phyloP scores from a whole-genome alignment of 75 land plant species.

The Picea glauca region DNA sequence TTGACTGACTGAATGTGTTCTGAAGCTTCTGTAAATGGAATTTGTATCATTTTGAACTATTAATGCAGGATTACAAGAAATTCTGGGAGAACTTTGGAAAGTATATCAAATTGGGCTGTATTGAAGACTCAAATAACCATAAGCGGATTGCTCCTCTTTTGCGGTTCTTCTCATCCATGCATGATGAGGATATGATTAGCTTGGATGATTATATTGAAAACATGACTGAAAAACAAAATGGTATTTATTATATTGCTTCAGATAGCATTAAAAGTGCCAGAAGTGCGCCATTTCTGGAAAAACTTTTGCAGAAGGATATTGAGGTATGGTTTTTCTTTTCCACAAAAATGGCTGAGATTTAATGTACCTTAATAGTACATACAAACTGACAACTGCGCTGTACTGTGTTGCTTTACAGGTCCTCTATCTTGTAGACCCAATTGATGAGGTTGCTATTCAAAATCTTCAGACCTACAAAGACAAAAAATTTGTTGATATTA shows the following conservation, averaged over 20 bases:
- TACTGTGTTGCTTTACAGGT: constrained; percentile 42
- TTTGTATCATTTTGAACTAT: background rate
- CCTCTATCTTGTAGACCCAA: constrained; percentile 85
- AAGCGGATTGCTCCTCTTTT: constrained; percentile 88
- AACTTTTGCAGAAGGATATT: constrained; percentile 72
- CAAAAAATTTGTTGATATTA: constrained; percentile 97
- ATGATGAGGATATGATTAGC: constrained; percentile 73
- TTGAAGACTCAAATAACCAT: constrained; percentile 94
- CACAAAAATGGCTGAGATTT: no score
- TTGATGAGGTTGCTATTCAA: constrained; percentile 96
- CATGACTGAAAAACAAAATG: constrained; percentile 91
- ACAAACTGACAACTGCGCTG: background rate
- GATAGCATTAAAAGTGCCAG: constrained; percentile 92
- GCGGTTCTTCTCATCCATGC: constrained; percentile 82
- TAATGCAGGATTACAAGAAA: constrained; percentile 85
- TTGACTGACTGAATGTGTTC: background rate
- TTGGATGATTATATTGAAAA: constrained; percentile 84
- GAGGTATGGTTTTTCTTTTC: constrained; percentile 52
- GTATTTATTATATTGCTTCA: constrained; percentile 89
- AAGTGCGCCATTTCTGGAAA: constrained; percentile 92
- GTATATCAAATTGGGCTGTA: constrained; percentile 85
- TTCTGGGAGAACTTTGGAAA: constrained; percentile 97
- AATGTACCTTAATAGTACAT: background rate
- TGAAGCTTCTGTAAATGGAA: background rate
- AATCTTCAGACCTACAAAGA: constrained; percentile 93